Evolutionary conservation across 257 asterid genomes (phyloP).

Genomic region (Nicotiana tabacum): DNA sequence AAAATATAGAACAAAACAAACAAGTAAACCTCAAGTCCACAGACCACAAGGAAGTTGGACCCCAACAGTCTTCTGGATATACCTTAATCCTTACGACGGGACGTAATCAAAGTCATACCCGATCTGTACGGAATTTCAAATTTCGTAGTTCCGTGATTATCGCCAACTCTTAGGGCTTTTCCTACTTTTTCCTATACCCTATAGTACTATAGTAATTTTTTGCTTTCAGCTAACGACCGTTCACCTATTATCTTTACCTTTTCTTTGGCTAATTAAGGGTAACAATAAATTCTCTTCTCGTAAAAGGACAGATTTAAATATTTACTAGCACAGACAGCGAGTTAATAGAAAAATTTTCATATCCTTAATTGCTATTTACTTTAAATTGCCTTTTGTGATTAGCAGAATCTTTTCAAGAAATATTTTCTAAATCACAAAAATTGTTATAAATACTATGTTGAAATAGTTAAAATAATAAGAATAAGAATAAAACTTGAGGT

Average conservation of each 20-base stretch:
- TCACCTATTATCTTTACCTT: neutral
- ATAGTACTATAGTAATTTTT: too few species aligned
- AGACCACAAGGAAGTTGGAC: neutral
- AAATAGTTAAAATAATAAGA: too few species aligned
- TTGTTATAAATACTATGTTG: too few species aligned
- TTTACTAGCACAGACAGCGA: neutral
- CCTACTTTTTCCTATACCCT: neutral
- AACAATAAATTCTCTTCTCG: neutral
- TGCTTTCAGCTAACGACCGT: neutral
- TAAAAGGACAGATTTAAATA: neutral
- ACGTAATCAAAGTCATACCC: constrained; percentile 10
- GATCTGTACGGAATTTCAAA: constrained; percentile 25
- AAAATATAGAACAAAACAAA: too few species aligned
- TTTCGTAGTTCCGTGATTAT: neutral
- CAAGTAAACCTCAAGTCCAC: neutral
- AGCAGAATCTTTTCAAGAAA: neutral
- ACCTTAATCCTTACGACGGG: neutral
- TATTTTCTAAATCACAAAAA: neutral
- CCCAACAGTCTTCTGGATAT: neutral
- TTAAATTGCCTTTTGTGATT: neutral
- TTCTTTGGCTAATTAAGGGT: neutral
- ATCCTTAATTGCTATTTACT: neutral
- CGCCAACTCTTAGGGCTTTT: neutral
- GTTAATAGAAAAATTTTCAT: neutral
- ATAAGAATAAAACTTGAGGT: neutral